Base-by-base conservation (phyloP, 331 rosid genomes). In the Prunus yedoensis region DNA sequence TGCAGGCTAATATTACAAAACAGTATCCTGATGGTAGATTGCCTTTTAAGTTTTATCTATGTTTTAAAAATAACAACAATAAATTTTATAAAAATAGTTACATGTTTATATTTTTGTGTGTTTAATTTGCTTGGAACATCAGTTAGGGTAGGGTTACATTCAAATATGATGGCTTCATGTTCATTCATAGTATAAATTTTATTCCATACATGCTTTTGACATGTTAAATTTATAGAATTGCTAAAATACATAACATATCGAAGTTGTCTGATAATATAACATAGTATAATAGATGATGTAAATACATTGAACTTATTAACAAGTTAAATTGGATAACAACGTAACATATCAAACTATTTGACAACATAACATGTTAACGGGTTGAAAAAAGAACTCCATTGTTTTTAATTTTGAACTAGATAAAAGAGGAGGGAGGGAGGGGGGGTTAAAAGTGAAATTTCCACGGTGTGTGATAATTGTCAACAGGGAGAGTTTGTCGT, bases 401-500 rank as follows among this genome's bases (percentile, higher is more conserved):
- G 16, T 47, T 52, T 52, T 2, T 5, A 0, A 52, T 16, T 52
- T 52, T 52, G 4, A 15, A 4, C 1, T 1, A 4, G 7, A 52
- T 1, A 1, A n/a, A 18, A 20, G 17, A 4, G 0, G 13, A 18
- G 10, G 15, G 27, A 6, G 3, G 8, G 5, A 0, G 13, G 23
- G 25, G 14, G 61, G 35, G 41, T 4, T 43, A 50, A 77, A 60
- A 21, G 25, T 35, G 65, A 76, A 27, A 65, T 17, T 50, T 67
- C 8, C 8, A 23, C 0, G 60, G 75, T n/a, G 74, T 27, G 60
- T 52, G 71, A 50, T 58, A 51, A 68, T 67, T 60, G 75, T 79
- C 71, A 68, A 74, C 75, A 64, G 73, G 6, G 25, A 11, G 17
- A 10, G 38, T n/a, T 68, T 79, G 83, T 79, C 83, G 66, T 45